Evolutionary conservation across 2,329 filamentous ascomycete genomes (phyloP).

Genomic region (Sporothrix pseudoabietina): DNA sequence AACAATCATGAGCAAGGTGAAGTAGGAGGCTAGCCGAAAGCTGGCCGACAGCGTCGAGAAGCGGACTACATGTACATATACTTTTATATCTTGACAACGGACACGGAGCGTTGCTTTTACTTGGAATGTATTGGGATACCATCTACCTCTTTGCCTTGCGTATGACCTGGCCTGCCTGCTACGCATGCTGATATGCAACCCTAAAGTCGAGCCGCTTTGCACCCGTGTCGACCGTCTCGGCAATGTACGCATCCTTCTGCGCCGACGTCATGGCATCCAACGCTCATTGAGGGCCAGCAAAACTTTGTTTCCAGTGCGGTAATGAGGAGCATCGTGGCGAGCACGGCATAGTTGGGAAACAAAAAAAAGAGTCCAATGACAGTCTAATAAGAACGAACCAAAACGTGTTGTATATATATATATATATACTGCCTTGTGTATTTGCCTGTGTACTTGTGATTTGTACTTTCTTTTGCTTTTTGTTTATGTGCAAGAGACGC

Average conservation of each 20-base stretch:
- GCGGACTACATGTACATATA: slow-evolving; percentile 6
- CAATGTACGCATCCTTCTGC: slow-evolving; percentile 54
- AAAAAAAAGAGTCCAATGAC: not conserved
- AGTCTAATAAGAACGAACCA: not conserved
- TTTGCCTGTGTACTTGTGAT: too few relatives aligned
- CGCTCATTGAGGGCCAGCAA: too few relatives aligned
- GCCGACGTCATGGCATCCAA: slow-evolving; percentile 55
- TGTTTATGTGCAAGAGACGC: not conserved
- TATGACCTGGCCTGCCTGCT: not conserved
- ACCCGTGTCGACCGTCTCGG: slow-evolving; percentile 47
- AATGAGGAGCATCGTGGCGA: too few relatives aligned
- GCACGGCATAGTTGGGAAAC: slow-evolving; percentile 36
- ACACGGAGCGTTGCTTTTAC: slow-evolving; percentile 8
- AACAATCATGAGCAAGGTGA: slow-evolving; percentile 93
- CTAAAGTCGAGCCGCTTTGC: slow-evolving; percentile 50
- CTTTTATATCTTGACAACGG: not conserved
- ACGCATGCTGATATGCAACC: slow-evolving; percentile 36
- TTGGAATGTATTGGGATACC: slow-evolving; percentile 11
- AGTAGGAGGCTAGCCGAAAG: slow-evolving; percentile 51
- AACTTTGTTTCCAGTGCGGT: too few relatives aligned
- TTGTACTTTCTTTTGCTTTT: not conserved
- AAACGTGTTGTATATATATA: not conserved
- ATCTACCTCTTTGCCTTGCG: not conserved
- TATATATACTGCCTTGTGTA: not conserved
- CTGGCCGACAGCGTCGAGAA: not conserved